Base-by-base conservation (phyloP, 805 yeast genomes). In the Komagataella pseudopastoris region DNA sequence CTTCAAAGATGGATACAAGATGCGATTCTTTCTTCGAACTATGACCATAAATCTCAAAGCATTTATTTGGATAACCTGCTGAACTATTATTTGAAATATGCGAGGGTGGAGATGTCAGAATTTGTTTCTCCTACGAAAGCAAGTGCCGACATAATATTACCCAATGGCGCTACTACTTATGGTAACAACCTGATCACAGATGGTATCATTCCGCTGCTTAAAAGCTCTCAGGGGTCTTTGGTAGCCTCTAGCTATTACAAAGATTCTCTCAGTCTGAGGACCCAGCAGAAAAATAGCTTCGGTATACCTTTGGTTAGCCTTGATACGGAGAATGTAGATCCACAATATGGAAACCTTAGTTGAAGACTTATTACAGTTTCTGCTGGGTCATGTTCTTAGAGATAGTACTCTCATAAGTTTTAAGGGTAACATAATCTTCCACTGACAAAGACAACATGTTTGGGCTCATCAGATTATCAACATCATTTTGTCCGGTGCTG, bases 1-100 rank as follows among this genome's bases (percentile, higher is more conserved):
- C 68, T 90, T 45, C 81, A 88, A n/a, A 76, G 95, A 56, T 80
- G 93, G 85, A 83, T 87, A 48, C 68, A 71, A 51, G 56, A 67
- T 48, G 69, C 64, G 36, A 56, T 66, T 14, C 24, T 57, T 16
- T 48, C 52, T 23, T 18, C 49, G 2, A 14, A 51, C 4, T 55
- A 55, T 51, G 47, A 30, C 17, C 47, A 48, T 24, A 53, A 22
- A 44, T 12, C n/a, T 20, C 46, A 45, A 22, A 12, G 55, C 24
- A 43, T 20, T 3, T 52, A 49, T 45, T 54, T 66, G 17, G 74
- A 75, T 52, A 50, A 58, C 2, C 68, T 77, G 47, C 60, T 77
- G 22, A 66, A 65, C 51, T 51, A 64, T 43, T 87, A 86, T 62
- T 63, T 86, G 45, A 72, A 70, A 47, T 65, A 68, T 4, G 77